A percentile compares a stretch with the other conserved stretches of the same genome.
phyloP scores from a whole-genome alignment of 441 rosid species.

The Euphorbia schlechtendalii region DNA sequence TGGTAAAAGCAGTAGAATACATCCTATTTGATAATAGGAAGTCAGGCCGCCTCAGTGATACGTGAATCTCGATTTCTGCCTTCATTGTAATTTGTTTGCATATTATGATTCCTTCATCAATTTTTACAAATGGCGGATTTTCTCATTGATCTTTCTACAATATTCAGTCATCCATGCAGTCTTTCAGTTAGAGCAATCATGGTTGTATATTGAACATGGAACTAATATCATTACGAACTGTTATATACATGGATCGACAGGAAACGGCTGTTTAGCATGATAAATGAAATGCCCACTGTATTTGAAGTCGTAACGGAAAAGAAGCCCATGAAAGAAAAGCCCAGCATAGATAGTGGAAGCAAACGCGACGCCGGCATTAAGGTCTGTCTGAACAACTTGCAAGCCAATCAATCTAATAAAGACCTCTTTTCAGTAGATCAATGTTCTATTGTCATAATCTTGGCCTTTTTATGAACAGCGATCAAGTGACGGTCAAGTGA shows the following conservation, averaged over 20 bases:
- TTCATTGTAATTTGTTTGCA: neutral
- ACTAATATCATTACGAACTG: too few species aligned
- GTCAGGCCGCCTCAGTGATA: neutral
- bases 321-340: conserved; percentile 59
- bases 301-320: conserved; percentile 76
- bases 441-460: too few species aligned
- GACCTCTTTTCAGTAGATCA: too few species aligned
- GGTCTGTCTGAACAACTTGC: too few species aligned
- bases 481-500: conserved; percentile 52
- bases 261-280: conserved; percentile 80
- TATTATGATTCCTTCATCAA: too few species aligned
- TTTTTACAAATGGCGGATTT: too few species aligned
- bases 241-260: conserved; percentile 25
- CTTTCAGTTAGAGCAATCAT: too few species aligned
- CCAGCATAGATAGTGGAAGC: conserved; percentile 61
- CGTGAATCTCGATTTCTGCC: neutral
- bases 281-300: conserved; percentile 77
- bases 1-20: neutral
- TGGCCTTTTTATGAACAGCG: too few species aligned
- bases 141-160: too few species aligned
- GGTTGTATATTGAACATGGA: neutral
- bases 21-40: neutral
- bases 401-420: too few species aligned
- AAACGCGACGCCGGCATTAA: conserved; percentile 17
- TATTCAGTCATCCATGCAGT: too few species aligned